Conservation (phyloP, 1,284 basidiomycete species). For the Lignosus rhinocerotis region DNA sequence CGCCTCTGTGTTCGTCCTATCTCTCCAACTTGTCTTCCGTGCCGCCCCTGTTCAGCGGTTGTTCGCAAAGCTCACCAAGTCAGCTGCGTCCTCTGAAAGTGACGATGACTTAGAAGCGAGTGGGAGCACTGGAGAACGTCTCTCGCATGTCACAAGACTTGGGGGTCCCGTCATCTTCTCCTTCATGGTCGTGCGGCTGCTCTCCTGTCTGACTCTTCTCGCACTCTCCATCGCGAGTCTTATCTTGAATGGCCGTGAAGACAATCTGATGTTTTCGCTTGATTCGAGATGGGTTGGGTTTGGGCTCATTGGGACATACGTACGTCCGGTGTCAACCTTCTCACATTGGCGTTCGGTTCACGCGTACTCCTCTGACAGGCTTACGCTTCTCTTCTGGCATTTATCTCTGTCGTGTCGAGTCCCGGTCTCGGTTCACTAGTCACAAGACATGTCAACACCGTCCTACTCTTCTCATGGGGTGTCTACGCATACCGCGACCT, state of each 20-base stretch:
- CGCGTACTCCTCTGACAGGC: constrained; percentile 35
- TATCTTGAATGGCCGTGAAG: constrained; percentile 4
- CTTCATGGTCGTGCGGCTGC: constrained; percentile 30
- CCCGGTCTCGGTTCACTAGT: constrained; percentile 10
- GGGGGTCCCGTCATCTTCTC: constrained; percentile 33
- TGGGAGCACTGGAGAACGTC: neutral
- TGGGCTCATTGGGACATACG: constrained; percentile 38
- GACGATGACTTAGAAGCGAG: constrained; percentile 14
- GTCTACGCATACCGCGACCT: constrained; percentile 63
- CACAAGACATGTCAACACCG: constrained; percentile 19
- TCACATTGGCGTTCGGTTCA: constrained; percentile 14
- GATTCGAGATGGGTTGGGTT: constrained; percentile 29
- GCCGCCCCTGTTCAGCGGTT: constrained; percentile 5
- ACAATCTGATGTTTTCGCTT: constrained; percentile 20
- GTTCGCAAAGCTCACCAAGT: constrained; percentile 7
- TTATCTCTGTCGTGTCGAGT: constrained; percentile 21
- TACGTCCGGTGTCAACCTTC: constrained; percentile 19
- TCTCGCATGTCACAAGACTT: constrained; percentile 21
- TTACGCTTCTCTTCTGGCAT: constrained; percentile 27
- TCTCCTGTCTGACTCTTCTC: constrained; percentile 28
- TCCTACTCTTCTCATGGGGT: constrained; percentile 21
- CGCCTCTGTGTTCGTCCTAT: constrained; percentile 10
- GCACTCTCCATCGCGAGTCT: constrained; percentile 27
- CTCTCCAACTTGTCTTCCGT: constrained; percentile 16
- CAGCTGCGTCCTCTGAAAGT: neutral